Percentiles rank a stretch among this genome's conserved stretches.
These are phyloP conservation scores for Bifiguratus adelaidae DNA, from an alignment of 192 early-diverging fungal genomes.

Conservation along the genomic window DNA sequence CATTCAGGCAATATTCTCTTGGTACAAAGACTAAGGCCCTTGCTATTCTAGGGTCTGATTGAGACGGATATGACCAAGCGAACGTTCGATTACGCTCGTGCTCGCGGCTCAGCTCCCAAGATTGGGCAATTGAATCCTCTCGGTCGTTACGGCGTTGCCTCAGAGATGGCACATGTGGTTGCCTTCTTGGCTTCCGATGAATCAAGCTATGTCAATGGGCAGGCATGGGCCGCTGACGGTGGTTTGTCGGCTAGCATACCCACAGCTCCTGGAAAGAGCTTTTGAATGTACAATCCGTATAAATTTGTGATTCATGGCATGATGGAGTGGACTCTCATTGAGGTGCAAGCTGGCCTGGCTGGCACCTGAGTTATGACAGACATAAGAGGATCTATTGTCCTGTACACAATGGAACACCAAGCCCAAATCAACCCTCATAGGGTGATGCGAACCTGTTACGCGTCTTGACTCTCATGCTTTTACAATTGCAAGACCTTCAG, in stretches of 20 bases:
- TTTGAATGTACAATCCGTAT: too few relatives aligned
- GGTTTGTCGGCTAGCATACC: conserved; percentile 22
- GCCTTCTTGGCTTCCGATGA: conserved; percentile 36
- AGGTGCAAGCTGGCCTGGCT: too few relatives aligned
- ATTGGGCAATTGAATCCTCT: conserved; percentile 41
- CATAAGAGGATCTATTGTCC: too few relatives aligned
- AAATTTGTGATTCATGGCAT: too few relatives aligned
- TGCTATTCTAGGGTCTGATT: conserved; percentile 27
- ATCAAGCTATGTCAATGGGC: conserved; percentile 36
- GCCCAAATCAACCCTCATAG: too few relatives aligned
- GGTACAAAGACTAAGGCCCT: not conserved
- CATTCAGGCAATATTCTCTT: not conserved
- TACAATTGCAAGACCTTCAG: too few relatives aligned
- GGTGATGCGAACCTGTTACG: too few relatives aligned
- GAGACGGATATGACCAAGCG: conserved; percentile 39
- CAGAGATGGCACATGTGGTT: conserved; percentile 29
- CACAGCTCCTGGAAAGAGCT: too few relatives aligned
- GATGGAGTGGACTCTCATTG: too few relatives aligned
- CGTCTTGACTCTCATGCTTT: too few relatives aligned
- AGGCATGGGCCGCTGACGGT: conserved; percentile 31
- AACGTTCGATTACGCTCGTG: conserved; percentile 30
- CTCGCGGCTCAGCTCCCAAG: conserved; percentile 20
- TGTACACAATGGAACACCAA: too few relatives aligned
- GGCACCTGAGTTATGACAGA: too few relatives aligned
- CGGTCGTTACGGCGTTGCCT: conserved; percentile 19